Conservation (phyloP, 2,329 filamentous ascomycete species). For the Neoascochyta sp. region DNA sequence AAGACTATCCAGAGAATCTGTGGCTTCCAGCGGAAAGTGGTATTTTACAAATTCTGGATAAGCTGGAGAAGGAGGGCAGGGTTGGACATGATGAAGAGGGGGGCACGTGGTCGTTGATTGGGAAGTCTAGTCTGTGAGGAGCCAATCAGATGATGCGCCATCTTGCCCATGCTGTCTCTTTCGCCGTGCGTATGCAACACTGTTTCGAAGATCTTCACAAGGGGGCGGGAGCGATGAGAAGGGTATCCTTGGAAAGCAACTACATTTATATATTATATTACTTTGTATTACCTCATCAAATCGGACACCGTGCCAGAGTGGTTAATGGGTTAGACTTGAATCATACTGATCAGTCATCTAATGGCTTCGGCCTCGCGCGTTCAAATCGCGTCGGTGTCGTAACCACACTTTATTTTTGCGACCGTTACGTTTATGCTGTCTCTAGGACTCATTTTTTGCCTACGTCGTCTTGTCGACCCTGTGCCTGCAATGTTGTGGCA, state of each 20-base stretch:
- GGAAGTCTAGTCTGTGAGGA: slow-evolving; percentile 30
- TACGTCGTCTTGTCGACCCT: no score
- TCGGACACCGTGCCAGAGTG: slow-evolving; percentile 38
- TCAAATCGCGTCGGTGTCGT: slow-evolving; percentile 36
- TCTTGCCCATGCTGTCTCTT: no score
- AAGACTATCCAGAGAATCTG: slow-evolving; percentile 69
- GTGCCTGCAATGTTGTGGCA: no score
- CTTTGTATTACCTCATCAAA: no score
- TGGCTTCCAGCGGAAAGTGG: slow-evolving; percentile 73
- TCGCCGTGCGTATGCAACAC: no score
- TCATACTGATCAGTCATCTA: slow-evolving; percentile 36
- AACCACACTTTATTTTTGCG: no score
- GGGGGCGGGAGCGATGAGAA: no score
- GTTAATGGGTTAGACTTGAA: slow-evolving; percentile 46
- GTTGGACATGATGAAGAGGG: slow-evolving; percentile 44
- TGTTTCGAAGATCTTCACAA: no score
- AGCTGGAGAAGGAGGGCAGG: slow-evolving; percentile 71
- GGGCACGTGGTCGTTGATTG: slow-evolving; percentile 35
- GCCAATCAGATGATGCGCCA: no score
- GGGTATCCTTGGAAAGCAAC: no score
- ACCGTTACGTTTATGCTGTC: no score
- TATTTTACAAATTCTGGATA: slow-evolving; percentile 72
- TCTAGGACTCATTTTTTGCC: no score
- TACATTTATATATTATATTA: slow-evolving; percentile 1
- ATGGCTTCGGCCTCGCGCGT: slow-evolving; percentile 43